Percentiles rank a stretch among this genome's conserved stretches.
Evolutionary conservation across 495 filamentous ascomycete genomes (phyloP).

Genomic region (Recurvomyces mirabilis): DNA sequence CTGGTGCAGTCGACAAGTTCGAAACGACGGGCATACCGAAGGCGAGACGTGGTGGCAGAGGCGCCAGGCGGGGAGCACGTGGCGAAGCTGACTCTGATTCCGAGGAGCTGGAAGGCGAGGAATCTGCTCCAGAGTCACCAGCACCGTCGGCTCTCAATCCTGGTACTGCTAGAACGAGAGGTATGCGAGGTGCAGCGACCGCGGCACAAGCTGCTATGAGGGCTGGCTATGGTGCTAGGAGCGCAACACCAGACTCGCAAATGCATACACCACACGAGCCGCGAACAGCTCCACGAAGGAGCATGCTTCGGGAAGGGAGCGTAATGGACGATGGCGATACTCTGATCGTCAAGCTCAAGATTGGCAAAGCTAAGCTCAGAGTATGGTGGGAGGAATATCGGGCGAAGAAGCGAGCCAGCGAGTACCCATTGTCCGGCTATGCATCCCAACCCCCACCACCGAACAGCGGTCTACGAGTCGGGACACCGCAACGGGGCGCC

Average conservation of each 20-base stretch:
- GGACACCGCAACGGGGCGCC: slow-evolving; percentile 33
- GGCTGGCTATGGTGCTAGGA: slow-evolving; percentile 62
- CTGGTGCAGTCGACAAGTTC: slow-evolving; percentile 65
- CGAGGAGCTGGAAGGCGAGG: slow-evolving; percentile 78
- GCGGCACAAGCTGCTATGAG: slow-evolving; percentile 64
- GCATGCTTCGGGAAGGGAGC: slow-evolving; percentile 49
- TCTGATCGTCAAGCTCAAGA: slow-evolving; percentile 60
- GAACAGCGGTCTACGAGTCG: slow-evolving; percentile 16
- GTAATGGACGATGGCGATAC: slow-evolving; percentile 56
- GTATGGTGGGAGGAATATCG: slow-evolving; percentile 45
- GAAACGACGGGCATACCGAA: slow-evolving; percentile 85
- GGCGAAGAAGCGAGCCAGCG: slow-evolving; percentile 45
- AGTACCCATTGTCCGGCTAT: slow-evolving; percentile 22
- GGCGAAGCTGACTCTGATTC: slow-evolving; percentile 65
- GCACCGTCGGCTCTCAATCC: slow-evolving; percentile 47
- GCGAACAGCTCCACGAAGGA: slow-evolving; percentile 53
- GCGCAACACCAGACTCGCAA: slow-evolving; percentile 70
- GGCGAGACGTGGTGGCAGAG: slow-evolving; percentile 43
- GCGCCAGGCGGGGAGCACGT: slow-evolving; percentile 39
- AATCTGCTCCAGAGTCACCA: slow-evolving; percentile 77
- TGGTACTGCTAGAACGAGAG: slow-evolving; percentile 70
- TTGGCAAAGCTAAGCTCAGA: slow-evolving; percentile 29
- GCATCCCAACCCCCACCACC: slow-evolving; percentile 15
- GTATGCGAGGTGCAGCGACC: slow-evolving; percentile 72
- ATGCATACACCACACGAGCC: slow-evolving; percentile 46